These are phyloP conservation scores for Trichosporon coremiiforme DNA, from an alignment of 1,284 basidiomycete species.

Conservation along the genomic window DNA sequence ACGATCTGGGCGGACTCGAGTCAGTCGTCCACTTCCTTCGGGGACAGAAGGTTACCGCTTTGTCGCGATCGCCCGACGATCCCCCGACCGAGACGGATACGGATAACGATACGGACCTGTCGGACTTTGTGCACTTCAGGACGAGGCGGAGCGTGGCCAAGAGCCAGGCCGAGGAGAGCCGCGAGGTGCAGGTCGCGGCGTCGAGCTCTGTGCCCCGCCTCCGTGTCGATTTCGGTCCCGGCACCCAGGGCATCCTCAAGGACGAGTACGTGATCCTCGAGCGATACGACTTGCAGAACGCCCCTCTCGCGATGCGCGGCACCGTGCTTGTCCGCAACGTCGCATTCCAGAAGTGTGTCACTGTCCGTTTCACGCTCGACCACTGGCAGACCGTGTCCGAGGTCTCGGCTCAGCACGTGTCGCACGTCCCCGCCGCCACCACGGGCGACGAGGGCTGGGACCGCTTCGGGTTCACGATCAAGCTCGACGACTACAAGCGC, in stretches of 20 bases:
- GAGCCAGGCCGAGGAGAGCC: conserved; percentile 31
- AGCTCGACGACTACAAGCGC: conserved; percentile 71
- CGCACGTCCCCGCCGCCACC: conserved; percentile 53
- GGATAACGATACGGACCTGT: conserved; percentile 52
- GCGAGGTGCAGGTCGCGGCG: conserved; percentile 43
- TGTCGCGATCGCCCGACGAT: conserved; percentile 50
- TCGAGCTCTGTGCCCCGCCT: conserved; percentile 50
- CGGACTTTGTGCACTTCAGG: conserved; percentile 55
- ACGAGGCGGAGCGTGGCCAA: conserved; percentile 46
- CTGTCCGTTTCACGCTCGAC: conserved; percentile 62
- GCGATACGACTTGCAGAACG: conserved; percentile 45
- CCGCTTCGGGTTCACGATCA: conserved; percentile 62
- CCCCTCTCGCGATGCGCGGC: conserved; percentile 54
- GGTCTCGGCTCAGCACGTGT: conserved; percentile 56
- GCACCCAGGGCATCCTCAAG: conserved; percentile 41
- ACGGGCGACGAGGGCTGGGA: conserved; percentile 58
- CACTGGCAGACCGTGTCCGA: conserved; percentile 63
- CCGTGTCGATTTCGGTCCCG: conserved; percentile 54
- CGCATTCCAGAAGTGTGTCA: conserved; percentile 62
- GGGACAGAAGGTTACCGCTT: conserved; percentile 54
- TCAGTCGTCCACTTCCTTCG: conserved; percentile 55
- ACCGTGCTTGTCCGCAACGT: conserved; percentile 60
- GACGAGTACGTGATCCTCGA: conserved; percentile 54
- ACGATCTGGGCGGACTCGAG: conserved; percentile 46
- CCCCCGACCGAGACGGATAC: conserved; percentile 52